phyloP scores from a whole-genome alignment of 2,329 filamentous ascomycete genomes.

The Teratosphaeria destructans region DNA sequence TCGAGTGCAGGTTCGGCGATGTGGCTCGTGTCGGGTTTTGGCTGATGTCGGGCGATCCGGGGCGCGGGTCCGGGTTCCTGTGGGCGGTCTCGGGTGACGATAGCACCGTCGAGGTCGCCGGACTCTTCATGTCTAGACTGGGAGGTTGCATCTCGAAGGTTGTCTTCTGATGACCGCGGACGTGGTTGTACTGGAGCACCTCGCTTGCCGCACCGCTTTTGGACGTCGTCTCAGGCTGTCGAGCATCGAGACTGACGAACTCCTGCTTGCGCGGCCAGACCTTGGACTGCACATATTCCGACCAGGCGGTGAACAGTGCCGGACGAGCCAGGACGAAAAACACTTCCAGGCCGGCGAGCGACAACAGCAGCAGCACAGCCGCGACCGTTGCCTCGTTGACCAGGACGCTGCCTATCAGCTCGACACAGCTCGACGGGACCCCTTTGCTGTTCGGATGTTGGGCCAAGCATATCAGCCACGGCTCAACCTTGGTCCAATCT shows the following conservation, averaged over 20 bases:
- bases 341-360: constrained; percentile 73
- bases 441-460: constrained; percentile 48
- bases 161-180: constrained; percentile 18
- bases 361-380: constrained; percentile 72
- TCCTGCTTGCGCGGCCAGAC: constrained; percentile 53
- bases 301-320: constrained; percentile 81
- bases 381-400: constrained; percentile 67
- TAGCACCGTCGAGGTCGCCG: constrained; percentile 19
- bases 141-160: constrained; percentile 25
- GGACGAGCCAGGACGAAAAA: constrained; percentile 70
- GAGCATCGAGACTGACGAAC: constrained; percentile 79
- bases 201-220: constrained; percentile 12
- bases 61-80: constrained; percentile 8
- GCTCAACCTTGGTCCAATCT: constrained; percentile 44
- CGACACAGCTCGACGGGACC: constrained; percentile 45
- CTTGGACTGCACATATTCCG: constrained; percentile 47
- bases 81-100: constrained; percentile 14
- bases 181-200: constrained; percentile 12
- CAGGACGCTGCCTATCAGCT: constrained; percentile 50
- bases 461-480: constrained; percentile 67
- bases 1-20: constrained; percentile 1
- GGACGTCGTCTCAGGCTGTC: constrained; percentile 13
- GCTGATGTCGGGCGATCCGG: constrained; percentile 1
- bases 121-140: constrained; percentile 10
- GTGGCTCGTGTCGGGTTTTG: constrained; percentile 3